These are phyloP conservation scores for Xylaria polymorpha DNA, from an alignment of 2,329 filamentous ascomycete genomes.

Conservation along the genomic window DNA sequence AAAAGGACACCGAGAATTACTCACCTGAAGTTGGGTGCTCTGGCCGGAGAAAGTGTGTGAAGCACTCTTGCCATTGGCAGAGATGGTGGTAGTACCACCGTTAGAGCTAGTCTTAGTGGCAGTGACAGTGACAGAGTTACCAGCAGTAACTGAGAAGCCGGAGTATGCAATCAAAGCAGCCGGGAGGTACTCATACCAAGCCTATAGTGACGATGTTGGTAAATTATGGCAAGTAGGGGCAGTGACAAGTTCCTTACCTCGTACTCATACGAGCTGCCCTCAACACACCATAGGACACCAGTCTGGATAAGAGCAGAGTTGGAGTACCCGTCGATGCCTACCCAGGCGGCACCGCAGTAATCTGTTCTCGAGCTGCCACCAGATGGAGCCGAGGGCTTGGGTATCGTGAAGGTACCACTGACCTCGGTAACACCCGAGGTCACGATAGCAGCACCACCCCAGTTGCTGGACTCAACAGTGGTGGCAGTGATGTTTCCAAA, in stretches of 20 bases:
- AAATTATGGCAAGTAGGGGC: neutral
- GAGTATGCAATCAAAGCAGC: slow-evolving; percentile 30
- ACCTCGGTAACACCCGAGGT: slow-evolving; percentile 35
- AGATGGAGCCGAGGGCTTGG: slow-evolving; percentile 25
- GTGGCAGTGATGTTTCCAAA: slow-evolving; percentile 26
- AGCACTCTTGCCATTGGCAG: slow-evolving; percentile 26
- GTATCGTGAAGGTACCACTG: slow-evolving; percentile 30
- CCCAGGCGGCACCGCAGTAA: slow-evolving; percentile 36
- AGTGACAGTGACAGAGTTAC: slow-evolving; percentile 29
- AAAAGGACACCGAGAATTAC: neutral
- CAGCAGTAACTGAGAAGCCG: slow-evolving; percentile 28
- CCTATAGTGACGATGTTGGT: slow-evolving; percentile 14
- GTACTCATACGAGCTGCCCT: slow-evolving; percentile 29
- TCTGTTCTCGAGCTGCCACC: slow-evolving; percentile 17
- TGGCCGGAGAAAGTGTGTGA: slow-evolving; percentile 35
- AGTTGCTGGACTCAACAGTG: slow-evolving; percentile 31
- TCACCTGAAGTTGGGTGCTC: slow-evolving; percentile 32
- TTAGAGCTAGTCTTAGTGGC: slow-evolving; percentile 33
- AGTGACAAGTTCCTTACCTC: slow-evolving; percentile 22
- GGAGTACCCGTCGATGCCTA: slow-evolving; percentile 34
- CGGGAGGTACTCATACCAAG: slow-evolving; percentile 37
- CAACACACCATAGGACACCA: slow-evolving; percentile 37
- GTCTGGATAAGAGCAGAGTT: slow-evolving; percentile 34
- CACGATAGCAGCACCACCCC: slow-evolving; percentile 32
- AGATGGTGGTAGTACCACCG: slow-evolving; percentile 30